These are phyloP conservation scores for Tagetes patula DNA, from an alignment of 129 eudicot species.

Conservation along the genomic window DNA sequence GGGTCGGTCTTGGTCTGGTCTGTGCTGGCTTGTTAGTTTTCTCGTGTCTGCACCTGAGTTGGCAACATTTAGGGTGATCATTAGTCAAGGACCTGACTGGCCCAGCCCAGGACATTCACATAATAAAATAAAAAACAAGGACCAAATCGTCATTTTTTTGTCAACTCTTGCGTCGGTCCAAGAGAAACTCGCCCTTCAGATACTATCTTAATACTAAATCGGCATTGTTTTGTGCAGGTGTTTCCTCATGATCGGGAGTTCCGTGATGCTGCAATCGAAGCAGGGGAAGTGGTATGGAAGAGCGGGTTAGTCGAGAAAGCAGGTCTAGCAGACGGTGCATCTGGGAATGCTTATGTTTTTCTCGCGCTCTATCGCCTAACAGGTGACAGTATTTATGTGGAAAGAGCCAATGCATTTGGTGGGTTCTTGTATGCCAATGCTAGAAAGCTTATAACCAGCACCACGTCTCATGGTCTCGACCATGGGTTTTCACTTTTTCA, in stretches of 20 bases:
- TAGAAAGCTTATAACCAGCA: slow-evolving; percentile 21
- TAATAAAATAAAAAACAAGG: too few relatives aligned
- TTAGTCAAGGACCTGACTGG: too few relatives aligned
- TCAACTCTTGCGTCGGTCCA: too few relatives aligned
- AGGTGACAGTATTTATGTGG: slow-evolving; percentile 60
- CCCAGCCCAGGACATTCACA: too few relatives aligned
- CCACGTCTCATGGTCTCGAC: slow-evolving; percentile 26
- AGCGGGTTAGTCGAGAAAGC: slow-evolving; percentile 66
- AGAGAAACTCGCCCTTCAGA: too few relatives aligned
- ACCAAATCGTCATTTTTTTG: too few relatives aligned
- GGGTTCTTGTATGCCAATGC: slow-evolving; percentile 61
- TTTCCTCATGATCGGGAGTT: slow-evolving; percentile 63
- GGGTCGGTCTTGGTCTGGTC: too few relatives aligned
- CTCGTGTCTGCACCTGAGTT: too few relatives aligned
- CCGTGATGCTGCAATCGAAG: slow-evolving; percentile 83
- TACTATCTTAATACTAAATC: background rate
- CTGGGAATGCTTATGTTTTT: slow-evolving; percentile 77
- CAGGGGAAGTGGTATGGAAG: slow-evolving; percentile 96
- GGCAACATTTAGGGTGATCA: too few relatives aligned
- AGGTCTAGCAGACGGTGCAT: slow-evolving; percentile 76
- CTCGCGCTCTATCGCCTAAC: slow-evolving; percentile 72
- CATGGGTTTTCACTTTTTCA: slow-evolving; percentile 56
- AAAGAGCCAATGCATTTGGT: slow-evolving; percentile 81
- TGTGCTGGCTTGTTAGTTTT: too few relatives aligned
- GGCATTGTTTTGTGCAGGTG: slow-evolving; percentile 39